Base-by-base conservation (phyloP, 352 stramenopile species). In the Plasmopara viticola region DNA sequence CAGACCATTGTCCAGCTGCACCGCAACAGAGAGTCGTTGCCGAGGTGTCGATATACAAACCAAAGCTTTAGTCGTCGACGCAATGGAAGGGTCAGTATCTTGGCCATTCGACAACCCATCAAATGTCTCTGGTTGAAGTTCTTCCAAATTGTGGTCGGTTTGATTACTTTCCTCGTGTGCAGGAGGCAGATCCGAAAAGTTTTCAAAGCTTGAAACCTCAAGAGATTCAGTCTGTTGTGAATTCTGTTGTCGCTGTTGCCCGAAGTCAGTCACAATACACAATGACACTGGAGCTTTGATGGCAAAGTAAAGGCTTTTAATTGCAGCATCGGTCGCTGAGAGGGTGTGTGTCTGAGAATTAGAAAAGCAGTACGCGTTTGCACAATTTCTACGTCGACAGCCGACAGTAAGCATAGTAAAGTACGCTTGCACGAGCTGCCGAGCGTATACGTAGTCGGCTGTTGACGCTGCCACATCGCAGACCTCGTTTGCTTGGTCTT, bases 351-450 rank as follows among this genome's bases (percentile, higher is more conserved):
- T 52, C 20, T 56, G 30, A 29, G 39, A 6, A 28, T 70, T 83
- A 15, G 66, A 78, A 25, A 46, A 52, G 48, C 75, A 89, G 18
- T 62, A 40, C 7, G 9, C 25, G 44, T 78, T 89, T 2, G 8
- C 40, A 33, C 78, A 89, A 5, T 33, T 25, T 0, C n/a, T 30
- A 25, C 45, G 31, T 3, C 53, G 54, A 43, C 78, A 89, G 1
- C 78, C 75, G 39, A 66, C 51, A 0, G 68, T 89, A 30, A 89
- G 44, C 70, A 89, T 86, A 20, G 20, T 31, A 34, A 86, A 89
- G 51, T 89, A 89, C 39, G 62, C 49, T 14, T 58, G 51, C 44
- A 89, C 74, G 10, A 89, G 70, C n/a, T 64, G 53, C n/a, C 56
- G 56, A 48, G 78, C 78, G 48, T 89, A 89, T 15, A 38, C 56